These are phyloP conservation scores for Brassica cretica DNA, from an alignment of 345 rosid species.

Conservation along the genomic window DNA sequence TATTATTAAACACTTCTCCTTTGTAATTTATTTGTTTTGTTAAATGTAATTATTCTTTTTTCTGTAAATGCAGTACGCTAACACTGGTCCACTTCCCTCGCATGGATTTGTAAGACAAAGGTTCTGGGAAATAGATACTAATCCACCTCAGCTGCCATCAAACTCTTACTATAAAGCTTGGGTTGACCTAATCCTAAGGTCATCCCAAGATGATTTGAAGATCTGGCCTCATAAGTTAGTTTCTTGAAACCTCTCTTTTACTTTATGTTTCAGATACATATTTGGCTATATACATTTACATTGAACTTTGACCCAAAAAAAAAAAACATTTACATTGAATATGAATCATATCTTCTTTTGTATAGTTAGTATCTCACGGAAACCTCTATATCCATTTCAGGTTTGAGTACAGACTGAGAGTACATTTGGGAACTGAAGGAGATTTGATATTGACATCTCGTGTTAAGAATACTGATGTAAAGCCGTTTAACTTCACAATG, in stretches of 20 bases:
- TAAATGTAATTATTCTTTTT: constrained; percentile 19
- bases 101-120: constrained; percentile 88
- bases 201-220: constrained; percentile 67
- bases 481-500: constrained; percentile 74
- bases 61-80: constrained; percentile 57
- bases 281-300: background rate
- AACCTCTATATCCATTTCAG: constrained; percentile 37
- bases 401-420: constrained; percentile 76
- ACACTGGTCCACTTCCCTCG: constrained; percentile 63
- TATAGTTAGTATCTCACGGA: background rate
- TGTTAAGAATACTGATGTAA: constrained; percentile 69
- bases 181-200: constrained; percentile 66
- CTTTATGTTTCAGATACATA: background rate
- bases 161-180: constrained; percentile 42
- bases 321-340: background rate
- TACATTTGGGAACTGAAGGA: constrained; percentile 66
- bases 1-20: background rate
- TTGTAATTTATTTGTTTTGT: constrained; percentile 12
- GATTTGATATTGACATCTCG: constrained; percentile 80
- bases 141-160: constrained; percentile 65
- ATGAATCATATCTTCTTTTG: background rate
- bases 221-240: constrained; percentile 87
- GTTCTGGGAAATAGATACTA: constrained; percentile 69
- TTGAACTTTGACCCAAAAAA: too few species aligned
- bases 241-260: constrained; percentile 11